Percentiles rank a stretch among this genome's conserved stretches.
These are phyloP conservation scores for Kuraishia hungarica DNA, from an alignment of 805 yeast species.

Conservation along the genomic window DNA sequence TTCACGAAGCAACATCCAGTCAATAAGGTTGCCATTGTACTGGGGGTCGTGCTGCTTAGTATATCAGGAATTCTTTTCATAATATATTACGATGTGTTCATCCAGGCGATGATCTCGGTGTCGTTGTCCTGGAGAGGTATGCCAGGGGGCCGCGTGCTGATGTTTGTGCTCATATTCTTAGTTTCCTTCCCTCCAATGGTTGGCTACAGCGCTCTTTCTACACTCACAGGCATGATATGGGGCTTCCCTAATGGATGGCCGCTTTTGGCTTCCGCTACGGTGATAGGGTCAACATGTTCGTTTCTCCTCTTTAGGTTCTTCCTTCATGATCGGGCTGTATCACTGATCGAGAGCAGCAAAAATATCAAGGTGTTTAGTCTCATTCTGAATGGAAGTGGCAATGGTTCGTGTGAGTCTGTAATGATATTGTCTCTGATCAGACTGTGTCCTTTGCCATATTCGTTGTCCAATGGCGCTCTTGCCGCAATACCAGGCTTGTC, in stretches of 20 bases:
- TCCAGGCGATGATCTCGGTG: constrained; percentile 27
- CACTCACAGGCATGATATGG: constrained; percentile 71
- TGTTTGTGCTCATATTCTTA: constrained; percentile 45
- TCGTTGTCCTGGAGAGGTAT: constrained; percentile 37
- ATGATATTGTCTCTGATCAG: constrained; percentile 64
- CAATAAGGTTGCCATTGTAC: constrained; percentile 6
- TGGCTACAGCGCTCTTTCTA: constrained; percentile 67
- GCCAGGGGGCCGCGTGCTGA: constrained; percentile 30
- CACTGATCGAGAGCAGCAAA: constrained; percentile 51
- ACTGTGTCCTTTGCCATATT: constrained; percentile 88
- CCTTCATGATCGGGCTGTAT: constrained; percentile 47
- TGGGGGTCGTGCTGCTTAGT: constrained; percentile 1
- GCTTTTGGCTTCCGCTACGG: constrained; percentile 57
- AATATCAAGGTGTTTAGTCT: constrained; percentile 68
- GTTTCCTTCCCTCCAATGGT: constrained; percentile 88
- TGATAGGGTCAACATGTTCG: constrained; percentile 67
- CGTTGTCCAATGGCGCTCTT: constrained; percentile 85
- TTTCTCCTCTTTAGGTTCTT: constrained; percentile 59
- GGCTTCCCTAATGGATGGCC: constrained; percentile 78
- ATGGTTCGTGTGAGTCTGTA: constrained; percentile 37
- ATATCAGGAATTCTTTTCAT: constrained; percentile 11
- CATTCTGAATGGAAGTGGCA: constrained; percentile 47
- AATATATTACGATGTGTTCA: constrained; percentile 27
- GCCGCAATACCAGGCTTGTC: constrained; percentile 79
- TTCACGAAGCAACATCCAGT: neutral